Evolutionary conservation across 2,329 filamentous ascomycete species (phyloP).

Genomic region (Alternaria viburni): DNA sequence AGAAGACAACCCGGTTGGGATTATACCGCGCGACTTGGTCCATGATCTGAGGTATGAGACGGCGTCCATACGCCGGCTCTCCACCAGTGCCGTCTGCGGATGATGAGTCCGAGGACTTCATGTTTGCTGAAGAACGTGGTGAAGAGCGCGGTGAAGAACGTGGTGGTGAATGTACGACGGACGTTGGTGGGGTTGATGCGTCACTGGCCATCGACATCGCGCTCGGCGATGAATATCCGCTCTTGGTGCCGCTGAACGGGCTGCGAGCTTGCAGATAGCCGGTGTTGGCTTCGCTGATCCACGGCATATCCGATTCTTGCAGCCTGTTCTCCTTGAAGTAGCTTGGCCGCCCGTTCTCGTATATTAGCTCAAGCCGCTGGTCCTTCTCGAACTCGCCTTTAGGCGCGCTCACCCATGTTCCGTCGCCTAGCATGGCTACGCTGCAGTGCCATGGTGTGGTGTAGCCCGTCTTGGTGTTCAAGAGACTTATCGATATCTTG

Average conservation of each 20-base stretch:
- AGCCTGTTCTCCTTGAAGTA: conserved; percentile 28
- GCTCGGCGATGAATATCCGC: conserved; percentile 14
- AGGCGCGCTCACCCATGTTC: conserved; percentile 13
- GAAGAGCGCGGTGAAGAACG: background rate
- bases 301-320: background rate
- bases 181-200: conserved; percentile 6
- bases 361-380: conserved; percentile 21
- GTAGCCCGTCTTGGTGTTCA: conserved; percentile 21
- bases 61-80: conserved; percentile 12
- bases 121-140: background rate
- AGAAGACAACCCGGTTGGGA: conserved; percentile 29
- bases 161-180: background rate
- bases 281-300: conserved; percentile 1
- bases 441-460: conserved; percentile 31
- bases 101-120: background rate
- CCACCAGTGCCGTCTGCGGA: background rate
- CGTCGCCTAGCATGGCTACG: conserved; percentile 17
- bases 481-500: conserved; percentile 26
- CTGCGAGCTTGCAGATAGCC: conserved; percentile 9
- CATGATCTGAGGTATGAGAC: conserved; percentile 33
- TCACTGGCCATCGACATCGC: background rate
- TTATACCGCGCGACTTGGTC: conserved; percentile 23
- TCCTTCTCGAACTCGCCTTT: conserved; percentile 13
- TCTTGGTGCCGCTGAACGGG: background rate
- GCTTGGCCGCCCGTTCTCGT: conserved; percentile 22